Percentiles rank a stretch among this genome's conserved stretches.
phyloP scores from a whole-genome alignment of 192 early-diverging fungal genomes.

The Backusella mclennaniae region DNA sequence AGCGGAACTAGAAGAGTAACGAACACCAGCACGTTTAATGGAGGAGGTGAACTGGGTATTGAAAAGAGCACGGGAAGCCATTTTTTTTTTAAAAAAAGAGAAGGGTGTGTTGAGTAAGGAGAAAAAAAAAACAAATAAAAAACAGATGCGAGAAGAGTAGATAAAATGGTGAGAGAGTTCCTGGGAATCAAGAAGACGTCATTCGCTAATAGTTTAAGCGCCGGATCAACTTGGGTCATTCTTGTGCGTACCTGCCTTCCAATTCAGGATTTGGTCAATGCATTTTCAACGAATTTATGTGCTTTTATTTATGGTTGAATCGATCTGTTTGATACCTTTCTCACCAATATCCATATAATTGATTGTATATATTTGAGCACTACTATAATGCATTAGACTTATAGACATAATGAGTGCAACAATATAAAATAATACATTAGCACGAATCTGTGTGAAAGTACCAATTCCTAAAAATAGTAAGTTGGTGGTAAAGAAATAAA shows the following conservation, averaged over 20 bases:
- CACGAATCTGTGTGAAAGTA: background rate
- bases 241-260: background rate
- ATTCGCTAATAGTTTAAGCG: background rate
- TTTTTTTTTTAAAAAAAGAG: background rate
- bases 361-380: background rate
- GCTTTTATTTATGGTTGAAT: too few species aligned
- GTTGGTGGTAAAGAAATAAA: background rate
- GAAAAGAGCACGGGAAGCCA: constrained; percentile 2
- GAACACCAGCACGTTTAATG: constrained; percentile 31
- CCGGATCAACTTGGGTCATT: background rate
- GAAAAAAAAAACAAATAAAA: background rate
- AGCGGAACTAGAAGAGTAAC: constrained; percentile 18
- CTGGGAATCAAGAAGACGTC: background rate
- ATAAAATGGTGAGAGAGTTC: background rate
- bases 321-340: too few species aligned
- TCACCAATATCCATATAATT: too few species aligned
- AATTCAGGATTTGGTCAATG: background rate
- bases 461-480: background rate
- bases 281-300: background rate
- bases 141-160: background rate
- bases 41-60: constrained; percentile 1
- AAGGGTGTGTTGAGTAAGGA: background rate
- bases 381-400: background rate
- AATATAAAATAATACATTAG: background rate
- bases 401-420: background rate